These are phyloP conservation scores for Clonostachys rhizophaga DNA, from an alignment of 2,329 filamentous ascomycete species.

Conservation along the genomic window DNA sequence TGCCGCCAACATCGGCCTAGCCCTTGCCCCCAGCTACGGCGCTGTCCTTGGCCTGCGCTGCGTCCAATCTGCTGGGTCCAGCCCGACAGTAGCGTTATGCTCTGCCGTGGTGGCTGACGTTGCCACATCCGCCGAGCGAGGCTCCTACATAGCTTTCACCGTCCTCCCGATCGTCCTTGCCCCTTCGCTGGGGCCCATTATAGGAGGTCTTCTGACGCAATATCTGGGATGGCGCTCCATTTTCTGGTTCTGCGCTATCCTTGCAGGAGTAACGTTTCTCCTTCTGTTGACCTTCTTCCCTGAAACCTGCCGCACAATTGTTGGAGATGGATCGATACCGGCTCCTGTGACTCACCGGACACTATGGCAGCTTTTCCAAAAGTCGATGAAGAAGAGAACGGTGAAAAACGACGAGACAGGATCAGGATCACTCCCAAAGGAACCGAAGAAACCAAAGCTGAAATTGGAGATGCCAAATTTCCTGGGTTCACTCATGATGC, in stretches of 20 bases:
- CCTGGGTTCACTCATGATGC: conserved; percentile 29
- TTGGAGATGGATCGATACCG: conserved; percentile 45
- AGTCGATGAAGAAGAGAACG: conserved; percentile 7
- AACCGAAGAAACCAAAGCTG: conserved; percentile 17
- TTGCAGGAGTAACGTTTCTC: conserved; percentile 29
- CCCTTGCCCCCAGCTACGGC: conserved; percentile 39
- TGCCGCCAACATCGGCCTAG: conserved; percentile 48
- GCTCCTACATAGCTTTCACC: conserved; percentile 51
- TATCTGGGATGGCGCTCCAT: conserved; percentile 55
- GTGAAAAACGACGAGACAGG: conserved; percentile 5
- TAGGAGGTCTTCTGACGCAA: conserved; percentile 53
- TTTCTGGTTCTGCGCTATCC: conserved; percentile 58
- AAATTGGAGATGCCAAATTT: conserved; percentile 34
- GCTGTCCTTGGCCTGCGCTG: conserved; percentile 48
- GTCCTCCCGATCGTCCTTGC: conserved; percentile 42
- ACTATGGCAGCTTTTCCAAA: conserved; percentile 19
- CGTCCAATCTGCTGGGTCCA: conserved; percentile 53
- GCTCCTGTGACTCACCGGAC: conserved; percentile 30
- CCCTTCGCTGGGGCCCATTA: conserved; percentile 45
- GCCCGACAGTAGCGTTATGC: conserved; percentile 53
- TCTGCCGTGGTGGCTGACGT: conserved; percentile 60
- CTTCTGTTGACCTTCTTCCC: conserved; percentile 45
- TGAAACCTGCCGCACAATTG: conserved; percentile 37
- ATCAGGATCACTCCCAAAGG: conserved; percentile 23
- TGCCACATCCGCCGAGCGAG: conserved; percentile 56